phyloP scores from a whole-genome alignment of 805 yeast species.

The Saccharomyces eubayanus region DNA sequence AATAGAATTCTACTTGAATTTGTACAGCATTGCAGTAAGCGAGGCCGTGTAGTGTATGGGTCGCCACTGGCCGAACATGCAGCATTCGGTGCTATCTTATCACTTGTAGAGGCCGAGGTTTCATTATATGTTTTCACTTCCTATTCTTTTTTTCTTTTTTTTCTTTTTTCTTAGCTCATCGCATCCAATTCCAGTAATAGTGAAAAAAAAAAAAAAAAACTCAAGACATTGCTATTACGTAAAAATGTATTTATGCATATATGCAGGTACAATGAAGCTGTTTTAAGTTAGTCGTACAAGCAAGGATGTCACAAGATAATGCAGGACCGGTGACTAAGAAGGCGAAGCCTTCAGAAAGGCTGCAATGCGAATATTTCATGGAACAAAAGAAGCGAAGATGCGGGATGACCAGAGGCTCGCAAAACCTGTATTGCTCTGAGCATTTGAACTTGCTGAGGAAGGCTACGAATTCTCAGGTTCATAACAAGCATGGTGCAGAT shows the following conservation, averaged over 20 bases:
- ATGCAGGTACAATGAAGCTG: neutral
- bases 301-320: neutral
- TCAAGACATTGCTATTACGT: neutral
- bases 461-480: neutral
- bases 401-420: slow-evolving; percentile 24
- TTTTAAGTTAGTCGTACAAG: neutral
- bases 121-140: neutral
- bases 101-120: no score
- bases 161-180: neutral
- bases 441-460: slow-evolving; percentile 54
- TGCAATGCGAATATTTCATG: slow-evolving; percentile 23
- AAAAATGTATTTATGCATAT: neutral
- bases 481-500: neutral
- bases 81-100: no score
- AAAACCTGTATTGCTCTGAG: slow-evolving; percentile 53
- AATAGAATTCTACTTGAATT: no score
- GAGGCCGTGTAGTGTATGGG: no score
- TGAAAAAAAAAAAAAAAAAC: neutral
- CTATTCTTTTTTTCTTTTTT: neutral
- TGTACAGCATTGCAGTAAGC: no score
- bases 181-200: neutral
- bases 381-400: slow-evolving; percentile 23
- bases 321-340: neutral
- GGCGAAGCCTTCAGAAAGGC: slow-evolving; percentile 2
- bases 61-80: no score